phyloP scores from a whole-genome alignment of 2,329 filamentous ascomycete genomes.

The Xylariaceae sp. region DNA sequence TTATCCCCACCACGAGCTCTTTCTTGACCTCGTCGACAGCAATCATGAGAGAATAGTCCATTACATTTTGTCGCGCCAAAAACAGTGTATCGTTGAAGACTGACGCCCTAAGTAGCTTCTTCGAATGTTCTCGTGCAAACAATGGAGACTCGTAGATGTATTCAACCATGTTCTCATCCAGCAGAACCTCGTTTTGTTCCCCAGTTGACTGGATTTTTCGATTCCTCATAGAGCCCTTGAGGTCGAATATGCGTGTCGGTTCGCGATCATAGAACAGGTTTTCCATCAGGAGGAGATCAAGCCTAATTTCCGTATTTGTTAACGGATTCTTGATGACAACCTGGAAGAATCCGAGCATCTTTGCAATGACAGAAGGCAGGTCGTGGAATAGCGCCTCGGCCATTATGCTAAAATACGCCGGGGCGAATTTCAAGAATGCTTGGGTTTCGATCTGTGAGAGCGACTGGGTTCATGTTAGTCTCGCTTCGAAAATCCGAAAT shows the following conservation, averaged over 20 bases:
- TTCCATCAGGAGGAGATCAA: slow-evolving; percentile 93
- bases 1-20: slow-evolving; percentile 94
- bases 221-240: slow-evolving; percentile 98
- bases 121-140: slow-evolving; percentile 92
- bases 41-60: slow-evolving; percentile 99
- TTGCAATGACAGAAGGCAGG: slow-evolving; percentile 92
- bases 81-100: slow-evolving; percentile 99
- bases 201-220: slow-evolving; percentile 95
- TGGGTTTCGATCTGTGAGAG: slow-evolving; percentile 88
- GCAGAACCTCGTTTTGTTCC: slow-evolving; percentile 90
- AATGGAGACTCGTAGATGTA: slow-evolving; percentile 97
- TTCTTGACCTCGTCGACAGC: slow-evolving; percentile 88
- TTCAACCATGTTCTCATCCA: slow-evolving; percentile 98
- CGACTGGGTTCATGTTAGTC: slow-evolving; percentile 51
- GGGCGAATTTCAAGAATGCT: slow-evolving; percentile 91
- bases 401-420: slow-evolving; percentile 97
- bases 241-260: slow-evolving; percentile 86
- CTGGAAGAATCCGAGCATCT: slow-evolving; percentile 98
- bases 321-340: slow-evolving; percentile 93
- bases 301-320: slow-evolving; percentile 90
- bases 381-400: slow-evolving; percentile 94
- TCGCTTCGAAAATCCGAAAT: slow-evolving; percentile 30
- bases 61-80: slow-evolving; percentile 90
- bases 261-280: slow-evolving; percentile 95
- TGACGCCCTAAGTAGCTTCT: slow-evolving; percentile 84